These are phyloP conservation scores for Lasiosphaeria hispida DNA, from an alignment of 495 filamentous ascomycete genomes.

Conservation along the genomic window DNA sequence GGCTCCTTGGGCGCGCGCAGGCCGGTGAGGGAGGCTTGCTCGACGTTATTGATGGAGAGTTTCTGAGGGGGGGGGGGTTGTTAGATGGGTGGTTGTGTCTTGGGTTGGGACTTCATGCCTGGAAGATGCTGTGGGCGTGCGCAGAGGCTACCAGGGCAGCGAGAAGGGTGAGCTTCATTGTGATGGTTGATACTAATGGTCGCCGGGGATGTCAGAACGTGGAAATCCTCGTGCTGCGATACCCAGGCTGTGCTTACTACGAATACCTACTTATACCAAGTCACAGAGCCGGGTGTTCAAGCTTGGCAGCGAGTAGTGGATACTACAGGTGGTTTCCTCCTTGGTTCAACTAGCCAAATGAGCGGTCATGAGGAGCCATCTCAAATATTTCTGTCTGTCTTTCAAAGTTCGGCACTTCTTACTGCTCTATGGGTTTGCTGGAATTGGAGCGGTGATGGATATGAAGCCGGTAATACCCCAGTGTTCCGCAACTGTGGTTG, in stretches of 20 bases:
- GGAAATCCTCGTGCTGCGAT: too few relatives aligned
- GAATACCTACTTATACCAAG: not conserved
- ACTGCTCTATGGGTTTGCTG: not conserved
- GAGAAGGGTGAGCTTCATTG: slow-evolving; percentile 5
- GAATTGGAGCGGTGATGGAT: not conserved
- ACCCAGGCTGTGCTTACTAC: too few relatives aligned
- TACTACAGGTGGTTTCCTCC: not conserved
- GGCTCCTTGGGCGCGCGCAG: slow-evolving; percentile 11
- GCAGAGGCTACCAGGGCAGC: slow-evolving; percentile 1
- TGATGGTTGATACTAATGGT: not conserved
- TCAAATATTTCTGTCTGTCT: not conserved
- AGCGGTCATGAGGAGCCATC: not conserved
- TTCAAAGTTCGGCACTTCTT: not conserved
- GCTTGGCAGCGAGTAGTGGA: not conserved
- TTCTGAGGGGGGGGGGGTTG: too few relatives aligned
- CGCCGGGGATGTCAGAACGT: not conserved
- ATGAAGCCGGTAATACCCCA: not conserved
- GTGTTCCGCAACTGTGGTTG: not conserved
- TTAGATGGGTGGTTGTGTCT: not conserved
- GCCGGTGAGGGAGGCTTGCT: slow-evolving; percentile 5
- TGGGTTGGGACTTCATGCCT: not conserved
- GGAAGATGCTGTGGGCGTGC: slow-evolving; percentile 10
- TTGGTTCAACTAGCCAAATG: not conserved
- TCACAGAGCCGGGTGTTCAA: not conserved
- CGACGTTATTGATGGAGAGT: slow-evolving; percentile 10